Conservation (phyloP, 495 filamentous ascomycete genomes). For the Tuber borchii region DNA sequence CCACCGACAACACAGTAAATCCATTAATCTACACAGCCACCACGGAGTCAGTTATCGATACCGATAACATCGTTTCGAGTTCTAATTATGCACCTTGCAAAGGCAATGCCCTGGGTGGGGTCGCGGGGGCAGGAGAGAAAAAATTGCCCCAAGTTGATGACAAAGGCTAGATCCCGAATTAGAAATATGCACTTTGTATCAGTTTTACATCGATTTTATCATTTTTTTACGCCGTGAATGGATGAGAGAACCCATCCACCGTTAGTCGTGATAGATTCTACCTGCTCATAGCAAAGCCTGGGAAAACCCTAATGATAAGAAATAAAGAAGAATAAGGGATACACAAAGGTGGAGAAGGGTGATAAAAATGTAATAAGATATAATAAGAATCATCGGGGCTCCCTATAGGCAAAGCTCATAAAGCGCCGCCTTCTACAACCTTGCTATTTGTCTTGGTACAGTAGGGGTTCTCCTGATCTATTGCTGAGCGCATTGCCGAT, state of each 20-base stretch:
- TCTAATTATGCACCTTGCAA: background rate
- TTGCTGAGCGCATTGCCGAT: conserved; percentile 71
- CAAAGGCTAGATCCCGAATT: background rate
- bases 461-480: background rate
- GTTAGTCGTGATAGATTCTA: background rate
- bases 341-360: conserved; percentile 8
- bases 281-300: background rate
- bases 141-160: background rate
- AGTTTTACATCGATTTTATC: background rate
- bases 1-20: background rate
- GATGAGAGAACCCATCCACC: background rate
- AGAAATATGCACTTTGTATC: conserved; percentile 1
- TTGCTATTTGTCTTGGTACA: background rate
- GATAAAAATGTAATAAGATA: conserved; percentile 1
- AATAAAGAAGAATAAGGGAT: conserved; percentile 5
- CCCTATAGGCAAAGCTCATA: background rate
- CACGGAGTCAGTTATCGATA: background rate
- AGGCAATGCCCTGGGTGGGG: background rate
- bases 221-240: background rate
- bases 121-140: background rate
- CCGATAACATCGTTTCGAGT: background rate
- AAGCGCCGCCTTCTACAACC: background rate
- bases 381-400: conserved; percentile 8
- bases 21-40: background rate
- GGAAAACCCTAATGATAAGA: background rate